These are phyloP conservation scores for Hypoxylon sp. DNA, from an alignment of 2,329 filamentous ascomycete species.

Conservation along the genomic window DNA sequence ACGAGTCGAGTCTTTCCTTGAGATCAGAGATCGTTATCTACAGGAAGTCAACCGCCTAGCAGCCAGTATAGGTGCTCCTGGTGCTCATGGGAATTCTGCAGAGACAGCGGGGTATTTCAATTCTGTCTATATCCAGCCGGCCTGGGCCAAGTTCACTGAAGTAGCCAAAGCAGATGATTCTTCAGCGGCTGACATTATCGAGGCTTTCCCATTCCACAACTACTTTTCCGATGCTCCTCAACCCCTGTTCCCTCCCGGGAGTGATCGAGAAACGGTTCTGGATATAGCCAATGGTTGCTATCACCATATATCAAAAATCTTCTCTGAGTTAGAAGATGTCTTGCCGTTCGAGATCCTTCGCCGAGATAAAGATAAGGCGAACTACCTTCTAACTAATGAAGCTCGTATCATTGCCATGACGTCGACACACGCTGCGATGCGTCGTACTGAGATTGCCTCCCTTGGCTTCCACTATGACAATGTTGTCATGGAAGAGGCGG, in stretches of 20 bases:
- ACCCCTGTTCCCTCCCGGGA: conserved; percentile 80
- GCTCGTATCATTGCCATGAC: conserved; percentile 99
- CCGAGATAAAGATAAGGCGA: conserved; percentile 90
- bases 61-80: conserved; percentile 85
- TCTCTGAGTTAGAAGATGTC: conserved; percentile 92
- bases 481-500: conserved; percentile 97
- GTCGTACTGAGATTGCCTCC: conserved; percentile 87
- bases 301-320: conserved; percentile 89
- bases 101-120: conserved; percentile 99
- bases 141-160: conserved; percentile 89
- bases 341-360: conserved; percentile 95
- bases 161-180: conserved; percentile 69
- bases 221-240: conserved; percentile 93
- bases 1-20: conserved; percentile 93
- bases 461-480: conserved; percentile 99
- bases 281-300: conserved; percentile 89
- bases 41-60: conserved; percentile 89
- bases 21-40: conserved; percentile 84
- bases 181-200: conserved; percentile 73
- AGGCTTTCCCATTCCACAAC: conserved; percentile 86
- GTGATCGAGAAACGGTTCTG: conserved; percentile 75
- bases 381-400: conserved; percentile 94
- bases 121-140: conserved; percentile 88
- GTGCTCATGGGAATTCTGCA: conserved; percentile 95
- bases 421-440: conserved; percentile 96